A percentile compares a stretch with the other conserved stretches of the same genome.
phyloP scores from a whole-genome alignment of 164 flowering plant genomes.

The Macadamia tetraphylla region DNA sequence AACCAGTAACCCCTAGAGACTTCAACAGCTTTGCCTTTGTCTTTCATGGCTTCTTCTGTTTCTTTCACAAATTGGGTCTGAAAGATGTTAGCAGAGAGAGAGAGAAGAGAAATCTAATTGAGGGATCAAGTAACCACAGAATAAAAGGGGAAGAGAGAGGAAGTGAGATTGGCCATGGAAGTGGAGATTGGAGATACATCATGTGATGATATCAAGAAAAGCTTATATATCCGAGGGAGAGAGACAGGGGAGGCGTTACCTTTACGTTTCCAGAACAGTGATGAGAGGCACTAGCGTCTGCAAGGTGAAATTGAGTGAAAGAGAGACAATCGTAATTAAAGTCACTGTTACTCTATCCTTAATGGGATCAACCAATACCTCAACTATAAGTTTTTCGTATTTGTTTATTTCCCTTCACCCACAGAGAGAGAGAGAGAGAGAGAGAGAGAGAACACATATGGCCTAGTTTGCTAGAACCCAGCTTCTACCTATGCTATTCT shows the following conservation, averaged over 20 bases:
- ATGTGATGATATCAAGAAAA: not conserved
- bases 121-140: no score
- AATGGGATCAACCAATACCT: no score
- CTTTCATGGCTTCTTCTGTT: constrained; percentile 33
- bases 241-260: constrained; percentile 28
- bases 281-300: constrained; percentile 16
- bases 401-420: no score
- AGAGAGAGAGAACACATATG: no score
- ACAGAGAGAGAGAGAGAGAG: no score
- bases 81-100: no score
- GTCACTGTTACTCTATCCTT: no score
- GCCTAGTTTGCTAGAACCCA: no score
- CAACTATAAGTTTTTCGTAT: no score
- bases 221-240: not conserved
- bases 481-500: no score
- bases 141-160: not conserved
- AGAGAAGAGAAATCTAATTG: no score
- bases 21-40: constrained; percentile 48
- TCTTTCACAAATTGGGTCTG: not conserved
- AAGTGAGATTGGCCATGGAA: not conserved
- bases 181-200: not conserved
- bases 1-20: constrained; percentile 7
- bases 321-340: no score
- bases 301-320: constrained; percentile 3
- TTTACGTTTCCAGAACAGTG: constrained; percentile 41